phyloP scores from a whole-genome alignment of 1,284 basidiomycete species.

The Ceratobasidium sp. region DNA sequence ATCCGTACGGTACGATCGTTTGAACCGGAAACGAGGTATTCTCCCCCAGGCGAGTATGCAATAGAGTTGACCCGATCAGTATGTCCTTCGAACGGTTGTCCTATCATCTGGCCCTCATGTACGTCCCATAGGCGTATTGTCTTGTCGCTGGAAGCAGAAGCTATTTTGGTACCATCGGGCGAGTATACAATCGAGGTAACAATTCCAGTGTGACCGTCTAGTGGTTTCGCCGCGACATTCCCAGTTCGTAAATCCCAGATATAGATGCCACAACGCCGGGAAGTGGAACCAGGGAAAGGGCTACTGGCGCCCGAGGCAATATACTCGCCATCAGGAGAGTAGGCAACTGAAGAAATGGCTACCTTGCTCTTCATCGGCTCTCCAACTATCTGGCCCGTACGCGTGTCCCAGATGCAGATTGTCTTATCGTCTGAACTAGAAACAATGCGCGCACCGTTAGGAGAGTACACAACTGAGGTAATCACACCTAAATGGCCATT shows the following conservation, averaged over 20 bases:
- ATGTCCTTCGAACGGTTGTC: background rate
- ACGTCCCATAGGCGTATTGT: constrained; percentile 49
- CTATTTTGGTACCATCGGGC: constrained; percentile 10
- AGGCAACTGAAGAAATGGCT: no score
- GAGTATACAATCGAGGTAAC: constrained; percentile 6
- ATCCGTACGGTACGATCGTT: constrained; percentile 44
- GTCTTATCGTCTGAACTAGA: no score
- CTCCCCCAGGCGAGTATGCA: constrained; percentile 24
- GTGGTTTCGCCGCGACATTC: no score
- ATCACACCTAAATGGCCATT: background rate
- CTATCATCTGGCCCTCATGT: background rate
- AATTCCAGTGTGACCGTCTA: background rate
- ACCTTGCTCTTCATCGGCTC: no score
- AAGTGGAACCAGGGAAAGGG: no score
- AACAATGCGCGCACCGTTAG: no score
- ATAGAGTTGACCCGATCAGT: background rate
- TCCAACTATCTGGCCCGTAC: no score
- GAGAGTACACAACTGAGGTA: no score
- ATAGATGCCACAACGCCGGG: no score
- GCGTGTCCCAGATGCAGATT: no score
- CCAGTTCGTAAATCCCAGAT: constrained; percentile 32
- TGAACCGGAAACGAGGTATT: background rate
- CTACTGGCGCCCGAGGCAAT: no score
- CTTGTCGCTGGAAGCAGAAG: constrained; percentile 14
- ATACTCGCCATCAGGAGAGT: no score